phyloP scores from a whole-genome alignment of 129 eudicot species.

The Dittrichia graveolens region DNA sequence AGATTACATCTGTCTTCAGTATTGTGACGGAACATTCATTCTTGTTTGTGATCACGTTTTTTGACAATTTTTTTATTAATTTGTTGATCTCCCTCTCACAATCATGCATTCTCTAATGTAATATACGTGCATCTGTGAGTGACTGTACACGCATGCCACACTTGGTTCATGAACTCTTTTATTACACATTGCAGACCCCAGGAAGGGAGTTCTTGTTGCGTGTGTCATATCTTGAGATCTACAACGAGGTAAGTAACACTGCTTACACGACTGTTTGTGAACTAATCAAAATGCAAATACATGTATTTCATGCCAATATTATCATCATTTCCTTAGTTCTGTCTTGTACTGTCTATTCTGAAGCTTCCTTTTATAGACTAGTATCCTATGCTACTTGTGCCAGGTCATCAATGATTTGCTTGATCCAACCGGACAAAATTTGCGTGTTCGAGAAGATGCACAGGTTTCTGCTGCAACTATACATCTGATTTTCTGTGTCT shows the following conservation, averaged over 20 bases:
- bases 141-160: conserved; percentile 18
- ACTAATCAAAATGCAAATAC: neutral
- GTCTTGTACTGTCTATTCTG: neutral
- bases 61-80: neutral
- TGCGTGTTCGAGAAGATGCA: conserved; percentile 98
- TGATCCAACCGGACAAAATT: conserved; percentile 97
- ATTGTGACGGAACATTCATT: conserved; percentile 22
- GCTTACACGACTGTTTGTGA: conserved; percentile 17
- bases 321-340: neutral
- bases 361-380: conserved; percentile 20
- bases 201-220: conserved; percentile 96
- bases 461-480: conserved; percentile 60
- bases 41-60: conserved; percentile 14
- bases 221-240: conserved; percentile 95
- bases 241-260: conserved; percentile 77
- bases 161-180: conserved; percentile 11
- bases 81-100: neutral
- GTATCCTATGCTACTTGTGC: conserved; percentile 28
- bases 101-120: neutral
- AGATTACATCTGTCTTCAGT: conserved; percentile 20
- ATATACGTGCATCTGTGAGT: neutral
- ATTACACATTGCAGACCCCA: conserved; percentile 75
- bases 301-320: conserved; percentile 12
- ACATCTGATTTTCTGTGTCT: conserved; percentile 16
- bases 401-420: conserved; percentile 99